Evolutionary conservation across 768 basidiomycete species (phyloP).

Genomic region (Collybia nuda): DNA sequence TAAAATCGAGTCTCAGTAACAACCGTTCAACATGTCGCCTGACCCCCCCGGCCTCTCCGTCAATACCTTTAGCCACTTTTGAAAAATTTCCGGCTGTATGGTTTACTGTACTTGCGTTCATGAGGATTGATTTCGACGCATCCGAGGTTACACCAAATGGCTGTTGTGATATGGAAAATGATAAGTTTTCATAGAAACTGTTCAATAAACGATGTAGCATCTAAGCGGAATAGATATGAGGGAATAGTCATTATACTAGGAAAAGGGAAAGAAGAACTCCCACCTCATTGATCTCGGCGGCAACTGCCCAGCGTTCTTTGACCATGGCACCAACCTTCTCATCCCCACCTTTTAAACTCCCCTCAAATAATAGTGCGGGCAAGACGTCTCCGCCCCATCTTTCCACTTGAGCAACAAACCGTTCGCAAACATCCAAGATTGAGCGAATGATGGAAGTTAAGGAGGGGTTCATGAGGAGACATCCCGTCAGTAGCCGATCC

Average conservation of each 20-base stretch:
- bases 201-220: slow-evolving; percentile 64
- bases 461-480: slow-evolving; percentile 66
- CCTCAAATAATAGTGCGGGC: slow-evolving; percentile 81
- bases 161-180: slow-evolving; percentile 74
- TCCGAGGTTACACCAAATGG: slow-evolving; percentile 63
- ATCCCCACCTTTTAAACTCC: slow-evolving; percentile 59
- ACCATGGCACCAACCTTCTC: slow-evolving; percentile 73
- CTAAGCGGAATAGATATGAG: slow-evolving; percentile 32
- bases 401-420: slow-evolving; percentile 86
- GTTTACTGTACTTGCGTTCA: slow-evolving; percentile 57
- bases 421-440: slow-evolving; percentile 81
- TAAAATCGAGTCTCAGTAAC: slow-evolving; percentile 82
- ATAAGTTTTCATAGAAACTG: slow-evolving; percentile 80
- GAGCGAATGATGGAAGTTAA: slow-evolving; percentile 64
- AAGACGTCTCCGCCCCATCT: slow-evolving; percentile 91
- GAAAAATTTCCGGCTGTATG: slow-evolving; percentile 54
- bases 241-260: neutral
- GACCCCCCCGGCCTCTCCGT: slow-evolving; percentile 61
- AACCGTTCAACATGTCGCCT: slow-evolving; percentile 82
- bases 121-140: slow-evolving; percentile 66
- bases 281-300: slow-evolving; percentile 81
- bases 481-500: slow-evolving; percentile 75
- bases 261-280: slow-evolving; percentile 13
- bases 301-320: slow-evolving; percentile 61
- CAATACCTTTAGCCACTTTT: slow-evolving; percentile 48